These are phyloP conservation scores for Parathielavia appendiculata DNA, from an alignment of 495 filamentous ascomycete genomes.

Conservation along the genomic window DNA sequence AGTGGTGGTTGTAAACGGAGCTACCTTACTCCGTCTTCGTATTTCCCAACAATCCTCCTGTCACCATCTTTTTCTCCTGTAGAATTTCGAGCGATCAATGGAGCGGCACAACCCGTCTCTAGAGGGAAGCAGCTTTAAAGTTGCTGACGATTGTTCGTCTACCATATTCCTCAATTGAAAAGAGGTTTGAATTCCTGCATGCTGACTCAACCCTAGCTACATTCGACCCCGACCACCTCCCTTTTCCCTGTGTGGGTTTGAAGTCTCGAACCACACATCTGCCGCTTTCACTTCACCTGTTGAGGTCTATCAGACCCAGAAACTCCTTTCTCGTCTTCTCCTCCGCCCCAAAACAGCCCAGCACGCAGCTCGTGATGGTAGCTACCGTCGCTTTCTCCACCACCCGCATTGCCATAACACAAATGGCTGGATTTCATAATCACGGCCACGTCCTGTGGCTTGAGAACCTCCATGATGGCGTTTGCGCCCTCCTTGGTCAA, in stretches of 20 bases:
- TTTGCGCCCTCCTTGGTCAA: conserved; percentile 94
- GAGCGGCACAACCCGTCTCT: too few species aligned
- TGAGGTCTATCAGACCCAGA: conserved; percentile 66
- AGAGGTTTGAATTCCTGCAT: neutral
- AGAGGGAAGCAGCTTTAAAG: too few species aligned
- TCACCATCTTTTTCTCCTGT: too few species aligned
- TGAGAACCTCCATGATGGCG: conserved; percentile 83
- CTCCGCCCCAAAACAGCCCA: conserved; percentile 85
- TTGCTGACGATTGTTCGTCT: too few species aligned
- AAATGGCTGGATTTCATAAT: conserved; percentile 95
- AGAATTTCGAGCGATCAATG: too few species aligned
- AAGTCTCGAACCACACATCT: too few species aligned
- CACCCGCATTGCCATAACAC: conserved; percentile 95
- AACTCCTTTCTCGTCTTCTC: conserved; percentile 95
- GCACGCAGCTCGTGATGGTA: conserved; percentile 95
- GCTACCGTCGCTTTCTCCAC: conserved; percentile 76
- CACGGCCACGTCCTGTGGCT: conserved; percentile 91
- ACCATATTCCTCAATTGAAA: neutral
- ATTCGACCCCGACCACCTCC: too few species aligned
- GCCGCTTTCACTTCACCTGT: conserved; percentile 29
- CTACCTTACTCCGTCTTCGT: too few species aligned
- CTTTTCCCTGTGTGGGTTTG: too few species aligned
- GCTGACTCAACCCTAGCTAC: too few species aligned
- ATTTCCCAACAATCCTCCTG: too few species aligned
- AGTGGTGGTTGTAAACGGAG: too few species aligned